These are phyloP conservation scores for Paxillus involutus DNA, from an alignment of 768 basidiomycete species.

Conservation along the genomic window DNA sequence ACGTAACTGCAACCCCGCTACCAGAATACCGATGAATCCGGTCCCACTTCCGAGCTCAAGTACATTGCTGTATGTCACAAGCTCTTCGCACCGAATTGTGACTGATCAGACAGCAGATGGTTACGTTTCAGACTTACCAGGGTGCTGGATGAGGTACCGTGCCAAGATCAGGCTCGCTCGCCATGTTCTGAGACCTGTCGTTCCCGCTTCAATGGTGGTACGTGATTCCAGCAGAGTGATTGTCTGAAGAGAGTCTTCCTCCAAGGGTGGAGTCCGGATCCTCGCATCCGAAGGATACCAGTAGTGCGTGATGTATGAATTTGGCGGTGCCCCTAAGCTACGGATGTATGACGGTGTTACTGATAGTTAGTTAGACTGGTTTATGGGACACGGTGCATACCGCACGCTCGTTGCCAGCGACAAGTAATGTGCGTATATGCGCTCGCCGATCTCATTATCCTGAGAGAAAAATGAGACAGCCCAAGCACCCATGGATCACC, in stretches of 20 bases:
- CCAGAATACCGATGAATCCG: conserved; percentile 71
- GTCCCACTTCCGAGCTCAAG: conserved; percentile 77
- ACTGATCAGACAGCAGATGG: background rate
- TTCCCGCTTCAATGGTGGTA: conserved; percentile 71
- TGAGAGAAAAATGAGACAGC: conserved; percentile 23
- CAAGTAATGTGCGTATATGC: conserved; percentile 64
- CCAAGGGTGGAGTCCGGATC: background rate
- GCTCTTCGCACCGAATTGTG: background rate
- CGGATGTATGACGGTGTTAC: background rate
- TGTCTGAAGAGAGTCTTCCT: conserved; percentile 32
- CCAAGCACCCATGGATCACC: background rate
- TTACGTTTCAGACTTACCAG: conserved; percentile 41
- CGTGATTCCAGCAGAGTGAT: conserved; percentile 73
- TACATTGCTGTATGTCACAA: conserved; percentile 39
- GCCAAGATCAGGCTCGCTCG: conserved; percentile 66
- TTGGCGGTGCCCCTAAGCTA: conserved; percentile 28
- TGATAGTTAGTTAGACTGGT: background rate
- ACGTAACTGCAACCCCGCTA: conserved; percentile 53
- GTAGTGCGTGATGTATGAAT: conserved; percentile 66
- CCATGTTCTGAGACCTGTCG: conserved; percentile 83
- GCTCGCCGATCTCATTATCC: conserved; percentile 63
- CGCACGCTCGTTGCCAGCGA: conserved; percentile 39
- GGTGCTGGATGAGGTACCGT: conserved; percentile 55
- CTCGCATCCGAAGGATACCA: conserved; percentile 38
- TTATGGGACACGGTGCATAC: conserved; percentile 9